Percentiles rank a stretch among this genome's conserved stretches.
phyloP scores from a whole-genome alignment of 495 filamentous ascomycete genomes.

The Pyrenula massariospora region DNA sequence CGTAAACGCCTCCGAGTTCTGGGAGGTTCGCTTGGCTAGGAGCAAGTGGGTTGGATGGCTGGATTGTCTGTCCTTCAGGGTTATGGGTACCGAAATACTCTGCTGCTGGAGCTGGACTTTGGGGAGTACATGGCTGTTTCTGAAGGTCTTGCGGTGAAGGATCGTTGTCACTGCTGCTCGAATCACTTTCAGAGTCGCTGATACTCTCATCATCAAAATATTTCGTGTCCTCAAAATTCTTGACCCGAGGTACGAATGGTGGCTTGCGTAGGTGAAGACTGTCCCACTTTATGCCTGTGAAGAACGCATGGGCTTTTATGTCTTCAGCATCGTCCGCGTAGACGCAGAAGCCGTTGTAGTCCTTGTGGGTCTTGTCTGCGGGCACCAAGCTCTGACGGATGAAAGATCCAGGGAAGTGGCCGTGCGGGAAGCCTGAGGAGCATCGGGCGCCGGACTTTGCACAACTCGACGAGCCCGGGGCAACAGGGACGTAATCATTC shows the following conservation, averaged over 20 bases:
- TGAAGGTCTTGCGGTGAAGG: background rate
- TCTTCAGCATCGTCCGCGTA: slow-evolving; percentile 68
- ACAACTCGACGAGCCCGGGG: slow-evolving; percentile 3
- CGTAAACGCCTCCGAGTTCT: background rate
- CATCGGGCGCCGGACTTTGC: background rate
- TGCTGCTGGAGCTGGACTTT: background rate
- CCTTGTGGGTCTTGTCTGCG: slow-evolving; percentile 15
- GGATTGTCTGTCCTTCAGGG: background rate
- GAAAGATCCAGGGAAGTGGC: background rate
- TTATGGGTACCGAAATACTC: background rate
- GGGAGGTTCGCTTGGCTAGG: background rate
- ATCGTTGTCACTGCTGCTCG: background rate
- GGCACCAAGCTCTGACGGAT: slow-evolving; percentile 1
- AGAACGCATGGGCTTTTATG: slow-evolving; percentile 69
- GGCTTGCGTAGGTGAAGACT: slow-evolving; percentile 53
- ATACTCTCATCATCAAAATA: slow-evolving; percentile 77
- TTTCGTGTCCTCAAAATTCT: slow-evolving; percentile 64
- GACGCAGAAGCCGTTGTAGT: slow-evolving; percentile 46
- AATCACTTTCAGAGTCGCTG: slow-evolving; percentile 26
- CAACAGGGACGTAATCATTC: slow-evolving; percentile 38
- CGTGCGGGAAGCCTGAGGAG: slow-evolving; percentile 1
- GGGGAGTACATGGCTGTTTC: background rate
- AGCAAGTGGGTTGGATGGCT: background rate
- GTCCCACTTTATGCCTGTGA: slow-evolving; percentile 56
- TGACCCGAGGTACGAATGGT: slow-evolving; percentile 66